Evolutionary conservation across 768 basidiomycete species (phyloP).

Genomic region (Leccinum pellstonianum): DNA sequence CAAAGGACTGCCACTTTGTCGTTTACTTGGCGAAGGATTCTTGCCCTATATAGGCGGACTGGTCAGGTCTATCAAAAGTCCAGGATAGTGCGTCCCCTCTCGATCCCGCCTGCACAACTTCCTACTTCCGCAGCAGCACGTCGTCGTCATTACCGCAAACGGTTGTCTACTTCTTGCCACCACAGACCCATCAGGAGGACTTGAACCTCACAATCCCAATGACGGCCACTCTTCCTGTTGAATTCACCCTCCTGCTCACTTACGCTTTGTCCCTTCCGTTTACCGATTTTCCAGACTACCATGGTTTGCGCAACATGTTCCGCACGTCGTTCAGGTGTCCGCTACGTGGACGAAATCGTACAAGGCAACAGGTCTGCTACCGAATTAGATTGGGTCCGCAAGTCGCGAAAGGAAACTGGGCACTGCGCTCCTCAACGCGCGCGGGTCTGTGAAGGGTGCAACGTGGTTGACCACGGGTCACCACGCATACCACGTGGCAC

Average conservation of each 20-base stretch:
- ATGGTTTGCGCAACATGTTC: constrained; percentile 74
- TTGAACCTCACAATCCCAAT: constrained; percentile 41
- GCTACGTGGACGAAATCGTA: constrained; percentile 29
- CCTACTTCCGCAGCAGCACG: constrained; percentile 12
- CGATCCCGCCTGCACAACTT: constrained; percentile 9
- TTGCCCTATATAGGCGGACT: too few species aligned
- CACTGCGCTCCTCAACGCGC: constrained; percentile 27
- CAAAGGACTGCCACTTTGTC: too few species aligned
- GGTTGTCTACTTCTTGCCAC: constrained; percentile 21
- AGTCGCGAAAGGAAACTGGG: constrained; percentile 29
- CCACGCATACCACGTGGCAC: too few species aligned
- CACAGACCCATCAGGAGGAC: constrained; percentile 10
- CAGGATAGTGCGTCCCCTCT: constrained; percentile 1
- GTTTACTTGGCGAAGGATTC: too few species aligned
- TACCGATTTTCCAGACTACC: constrained; percentile 88
- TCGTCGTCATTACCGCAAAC: constrained; percentile 14
- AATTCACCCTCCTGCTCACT: constrained; percentile 75
- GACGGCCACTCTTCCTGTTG: constrained; percentile 73
- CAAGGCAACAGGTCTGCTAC: constrained; percentile 19
- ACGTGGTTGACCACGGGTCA: constrained; percentile 5
- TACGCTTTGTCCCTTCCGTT: constrained; percentile 84
- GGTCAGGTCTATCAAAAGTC: too few species aligned
- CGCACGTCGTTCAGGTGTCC: constrained; percentile 51
- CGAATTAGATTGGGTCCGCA: constrained; percentile 48
- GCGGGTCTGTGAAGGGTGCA: constrained; percentile 35